Evolutionary conservation across 306 rosid species (phyloP).

Genomic region (Cucurbita moschata): DNA sequence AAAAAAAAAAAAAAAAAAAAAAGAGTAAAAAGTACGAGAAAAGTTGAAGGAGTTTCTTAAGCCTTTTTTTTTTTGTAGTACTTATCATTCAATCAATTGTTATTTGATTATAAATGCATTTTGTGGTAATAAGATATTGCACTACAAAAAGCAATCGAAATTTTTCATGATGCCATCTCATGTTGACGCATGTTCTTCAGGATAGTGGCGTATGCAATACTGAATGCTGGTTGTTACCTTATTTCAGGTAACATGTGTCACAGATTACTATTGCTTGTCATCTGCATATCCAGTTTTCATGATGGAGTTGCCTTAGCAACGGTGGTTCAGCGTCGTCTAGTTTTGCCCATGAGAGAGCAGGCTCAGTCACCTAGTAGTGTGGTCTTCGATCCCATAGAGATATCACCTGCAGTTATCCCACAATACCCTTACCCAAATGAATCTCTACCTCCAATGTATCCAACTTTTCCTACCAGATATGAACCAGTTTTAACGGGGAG

Average conservation of each 20-base stretch:
- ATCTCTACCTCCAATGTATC: constrained; percentile 77
- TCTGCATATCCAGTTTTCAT: constrained; percentile 54
- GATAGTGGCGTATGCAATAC: neutral
- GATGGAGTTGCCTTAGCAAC: constrained; percentile 41
- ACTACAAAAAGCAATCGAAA: neutral
- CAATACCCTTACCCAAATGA: constrained; percentile 50
- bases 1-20: too few relatives aligned
- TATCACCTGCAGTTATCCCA: constrained; percentile 90
- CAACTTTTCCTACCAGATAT: constrained; percentile 63
- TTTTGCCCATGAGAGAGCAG: constrained; percentile 31
- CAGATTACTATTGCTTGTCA: constrained; percentile 41
- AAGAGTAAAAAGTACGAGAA: neutral
- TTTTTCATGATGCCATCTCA: neutral
- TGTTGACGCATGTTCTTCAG: neutral
- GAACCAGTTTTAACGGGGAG: constrained; percentile 79
- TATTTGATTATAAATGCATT: neutral
- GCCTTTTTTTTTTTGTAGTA: too few relatives aligned
- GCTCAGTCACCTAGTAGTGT: constrained; percentile 55
- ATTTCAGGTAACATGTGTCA: constrained; percentile 61
- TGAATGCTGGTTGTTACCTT: constrained; percentile 16
- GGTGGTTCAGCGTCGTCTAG: constrained; percentile 16
- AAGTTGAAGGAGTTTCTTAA: neutral
- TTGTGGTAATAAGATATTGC: neutral
- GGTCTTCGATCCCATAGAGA: constrained; percentile 78
- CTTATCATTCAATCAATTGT: neutral